Percentiles rank a stretch among this genome's conserved stretches.
phyloP scores from a whole-genome alignment of 306 rosid genomes.

The Cicer arietinum region DNA sequence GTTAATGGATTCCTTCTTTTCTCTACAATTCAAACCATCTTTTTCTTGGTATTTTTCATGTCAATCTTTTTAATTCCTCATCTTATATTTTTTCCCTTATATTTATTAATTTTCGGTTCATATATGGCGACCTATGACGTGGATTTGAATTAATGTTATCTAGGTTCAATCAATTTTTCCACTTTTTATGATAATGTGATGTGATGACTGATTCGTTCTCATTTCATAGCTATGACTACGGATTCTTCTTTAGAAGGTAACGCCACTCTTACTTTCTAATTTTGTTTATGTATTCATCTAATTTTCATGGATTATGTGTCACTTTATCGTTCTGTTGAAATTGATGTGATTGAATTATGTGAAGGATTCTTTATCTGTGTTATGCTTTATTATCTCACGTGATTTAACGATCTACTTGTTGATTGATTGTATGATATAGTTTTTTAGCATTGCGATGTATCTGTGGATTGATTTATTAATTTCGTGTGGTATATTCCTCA shows the following conservation, averaged over 20 bases:
- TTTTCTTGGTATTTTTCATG: constrained; percentile 62
- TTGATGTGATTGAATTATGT: constrained; percentile 27
- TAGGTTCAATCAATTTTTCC: constrained; percentile 55
- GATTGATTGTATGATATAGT: constrained; percentile 46
- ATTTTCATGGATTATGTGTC: not conserved
- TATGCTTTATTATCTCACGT: constrained; percentile 11
- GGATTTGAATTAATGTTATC: constrained; percentile 44
- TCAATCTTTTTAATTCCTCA: constrained; percentile 48
- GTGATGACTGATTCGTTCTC: constrained; percentile 50
- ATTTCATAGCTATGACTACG: constrained; percentile 56
- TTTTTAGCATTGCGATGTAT: constrained; percentile 38
- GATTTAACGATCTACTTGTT: constrained; percentile 42
- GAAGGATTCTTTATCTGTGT: constrained; percentile 37
- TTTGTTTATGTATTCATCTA: constrained; percentile 36
- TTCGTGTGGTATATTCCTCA: constrained; percentile 31
- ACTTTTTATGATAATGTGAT: constrained; percentile 67
- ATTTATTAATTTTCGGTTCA: constrained; percentile 36
- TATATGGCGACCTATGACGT: constrained; percentile 36
- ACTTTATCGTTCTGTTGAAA: constrained; percentile 31
- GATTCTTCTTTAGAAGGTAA: constrained; percentile 83
- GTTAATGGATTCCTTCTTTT: constrained; percentile 59
- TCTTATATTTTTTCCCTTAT: not conserved
- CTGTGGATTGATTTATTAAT: constrained; percentile 5
- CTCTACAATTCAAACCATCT: constrained; percentile 58
- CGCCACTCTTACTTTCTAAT: not conserved